Evolutionary conservation across 257 asterid species (phyloP), one percentile per base, ranked within the genome.

Genomic region (Gynochthodes officinalis): DNA sequence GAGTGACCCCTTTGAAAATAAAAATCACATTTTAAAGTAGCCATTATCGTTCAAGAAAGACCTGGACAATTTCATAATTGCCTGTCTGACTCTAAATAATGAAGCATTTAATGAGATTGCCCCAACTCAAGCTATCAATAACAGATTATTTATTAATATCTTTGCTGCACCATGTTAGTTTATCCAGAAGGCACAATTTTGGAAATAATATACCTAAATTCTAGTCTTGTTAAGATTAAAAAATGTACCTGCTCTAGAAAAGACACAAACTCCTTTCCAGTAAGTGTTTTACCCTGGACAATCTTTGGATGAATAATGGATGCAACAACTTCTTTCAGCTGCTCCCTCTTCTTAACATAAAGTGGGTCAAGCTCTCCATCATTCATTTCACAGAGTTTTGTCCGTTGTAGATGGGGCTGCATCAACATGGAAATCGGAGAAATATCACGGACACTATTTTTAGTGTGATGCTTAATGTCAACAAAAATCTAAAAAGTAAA

Each of bases 361-460:
- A 68, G 21, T 40, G 97, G 86, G 74, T 95, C 98, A 43, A 95
- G 93, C 59, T 95, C 97, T 72, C 69, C 81, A 77, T 95, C 99
- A 65, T 89, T 90, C 95, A 95, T 5, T 73, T 95, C 98, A 82
- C 99, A 95, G 73, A 95, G 98, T 83, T 90, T 89, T 53, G 98
- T 92, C 67, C 99, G 93, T 73, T 73, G 96, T 72, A 92, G 89
- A 84, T 95, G 99, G 67, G 99, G 99, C 99, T 95, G 96, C 71
- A 79, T 58, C 76, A 77, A 73, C 77, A 64, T 52, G 69, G 63
- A 76, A 69, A 61, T 76, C 67, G 73, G 35, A 67, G 64, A 68
- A 71, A 64, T 65, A 59, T 67, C 70, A 71, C 35, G 65, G 67
- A 30, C 37, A 64, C 68, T 57, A 52, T 23, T 21, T 60, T 25